A percentile compares a stretch with the other conserved stretches of the same genome.
phyloP scores from a whole-genome alignment of 1,284 basidiomycete species.

The Amylostereum areolatum region DNA sequence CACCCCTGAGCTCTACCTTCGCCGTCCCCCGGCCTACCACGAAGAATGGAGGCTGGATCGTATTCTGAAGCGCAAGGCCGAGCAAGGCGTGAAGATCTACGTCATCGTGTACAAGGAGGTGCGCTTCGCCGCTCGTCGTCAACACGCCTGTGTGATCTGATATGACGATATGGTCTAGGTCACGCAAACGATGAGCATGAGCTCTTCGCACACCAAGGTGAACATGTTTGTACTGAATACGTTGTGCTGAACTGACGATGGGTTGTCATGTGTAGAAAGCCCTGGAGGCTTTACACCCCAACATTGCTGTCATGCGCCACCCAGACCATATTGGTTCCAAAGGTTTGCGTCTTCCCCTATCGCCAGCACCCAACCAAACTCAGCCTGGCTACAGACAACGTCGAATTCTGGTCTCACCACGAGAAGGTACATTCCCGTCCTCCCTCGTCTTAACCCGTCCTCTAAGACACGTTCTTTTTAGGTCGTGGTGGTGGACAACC shows the following conservation, averaged over 20 bases:
- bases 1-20: slow-evolving; percentile 86
- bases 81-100: slow-evolving; percentile 86
- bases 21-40: slow-evolving; percentile 79
- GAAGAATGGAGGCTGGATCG: slow-evolving; percentile 85
- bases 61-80: slow-evolving; percentile 80
- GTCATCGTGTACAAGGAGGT: slow-evolving; percentile 88
- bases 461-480: slow-evolving; percentile 16
- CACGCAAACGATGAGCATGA: slow-evolving; percentile 85
- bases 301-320: slow-evolving; percentile 83
- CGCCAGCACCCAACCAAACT: background rate
- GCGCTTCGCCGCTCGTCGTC: slow-evolving; percentile 7
- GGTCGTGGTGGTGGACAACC: slow-evolving; percentile 84
- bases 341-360: slow-evolving; percentile 30
- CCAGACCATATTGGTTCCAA: slow-evolving; percentile 85
- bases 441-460: background rate
- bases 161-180: slow-evolving; percentile 38
- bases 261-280: slow-evolving; percentile 41
- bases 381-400: slow-evolving; percentile 38
- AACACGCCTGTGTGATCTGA: slow-evolving; percentile 2
- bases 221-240: slow-evolving; percentile 4
- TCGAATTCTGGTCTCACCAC: slow-evolving; percentile 83
- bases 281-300: slow-evolving; percentile 78
- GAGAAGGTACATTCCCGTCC: slow-evolving; percentile 43
- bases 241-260: slow-evolving; percentile 5
- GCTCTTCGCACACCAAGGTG: slow-evolving; percentile 81